Evolutionary conservation across 2,329 filamentous ascomycete species (phyloP), one percentile per base, ranked within the genome.

Genomic region (Colletotrichum sp.): DNA sequence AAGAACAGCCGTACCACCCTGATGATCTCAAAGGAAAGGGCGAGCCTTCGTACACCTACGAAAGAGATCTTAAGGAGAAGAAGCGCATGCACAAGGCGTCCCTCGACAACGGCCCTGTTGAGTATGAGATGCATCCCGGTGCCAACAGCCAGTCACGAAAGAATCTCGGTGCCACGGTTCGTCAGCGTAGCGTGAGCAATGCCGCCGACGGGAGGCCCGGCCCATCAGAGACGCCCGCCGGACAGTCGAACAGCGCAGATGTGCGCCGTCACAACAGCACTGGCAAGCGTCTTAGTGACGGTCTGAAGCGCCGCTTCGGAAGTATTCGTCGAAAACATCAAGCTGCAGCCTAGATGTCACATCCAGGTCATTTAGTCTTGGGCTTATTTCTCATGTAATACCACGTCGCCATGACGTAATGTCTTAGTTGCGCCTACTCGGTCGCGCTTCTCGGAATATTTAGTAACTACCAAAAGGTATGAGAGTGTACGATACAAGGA

Each of bases 21-120:
- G 91, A 94, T 59, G 95, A 97, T 80, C 89, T 95, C 77, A 96
- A 96, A 83, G 95, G 95, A 80, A 95, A 97, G 84, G 94, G 94
- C 59, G 94, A 96, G 81, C 94, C 94, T 4, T 92, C 90, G 3
- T 97, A 90, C 84, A 91, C 92, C 9, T 89, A 94, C 38, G 95
- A 96, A 79, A 90, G 90, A 77, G 90, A 91, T 2, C 84, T 92
- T 26, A 94, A 94, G 82, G 89, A 90, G 30, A 88, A 91, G 81
- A 90, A 90, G 80, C 76, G 74, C 30, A 69, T 81, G 78, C 81
- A 81, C 72, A 80, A 79, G 52, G 71, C 74, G 14, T 76, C 74
- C 24, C 61, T 71, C 4, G 77, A 79, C 14, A 81, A 84, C 21
- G 80, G 83, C 24, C 77, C 81, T 18, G 81, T 82, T 48, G 85